Evolutionary conservation across 495 filamentous ascomycete species (phyloP), one percentile per base, ranked within the genome.

Genomic region (Astrothelium macrocarpum): DNA sequence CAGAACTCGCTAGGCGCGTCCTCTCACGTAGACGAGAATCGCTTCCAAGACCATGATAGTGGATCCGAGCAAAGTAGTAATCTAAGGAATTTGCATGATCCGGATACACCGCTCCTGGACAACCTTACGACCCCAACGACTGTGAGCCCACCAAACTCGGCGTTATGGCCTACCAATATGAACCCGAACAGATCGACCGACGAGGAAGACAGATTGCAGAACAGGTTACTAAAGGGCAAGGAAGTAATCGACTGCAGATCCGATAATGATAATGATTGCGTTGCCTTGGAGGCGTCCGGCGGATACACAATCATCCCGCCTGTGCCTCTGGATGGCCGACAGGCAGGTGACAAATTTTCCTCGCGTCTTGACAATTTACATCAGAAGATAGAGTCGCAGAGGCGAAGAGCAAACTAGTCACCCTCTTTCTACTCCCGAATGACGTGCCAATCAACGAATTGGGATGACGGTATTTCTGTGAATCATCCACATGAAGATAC

Each of bases 391-490:
- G 49, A 56, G 9, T 10, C 29, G 49, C 49, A 56, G 29, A 4
- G 49, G 9, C 49, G 2, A 20, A 29, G 23, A 28, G 43, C 43
- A 20, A 1, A 12, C 7, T 56, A 29, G 5, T 56, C 49, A 16
- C 49, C 49, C 16, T 56, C 49, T 9, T n/a, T 29, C 20, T 29
- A 26, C 16, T 56, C 49, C 29, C 20, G 49, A 56, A 20, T 9
- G 49, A 56, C 23, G 23, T 20, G 29, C 29, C 23, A 56, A 29
- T 28, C 49, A 16, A 11, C 4, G 2, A 9, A 28, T 56, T 29
- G 49, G 49, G 49, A 56, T 56, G 25, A 56, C 25, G 49, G 49
- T 25, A 56, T 56, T 16, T 56, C 49, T n/a, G 49, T 56, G 7
- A 9, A 56, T 56, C 25, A 29, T 56, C 49, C 49, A 11, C 29